Conservation (phyloP, 441 rosid species). For the Oxalis stricta region DNA sequence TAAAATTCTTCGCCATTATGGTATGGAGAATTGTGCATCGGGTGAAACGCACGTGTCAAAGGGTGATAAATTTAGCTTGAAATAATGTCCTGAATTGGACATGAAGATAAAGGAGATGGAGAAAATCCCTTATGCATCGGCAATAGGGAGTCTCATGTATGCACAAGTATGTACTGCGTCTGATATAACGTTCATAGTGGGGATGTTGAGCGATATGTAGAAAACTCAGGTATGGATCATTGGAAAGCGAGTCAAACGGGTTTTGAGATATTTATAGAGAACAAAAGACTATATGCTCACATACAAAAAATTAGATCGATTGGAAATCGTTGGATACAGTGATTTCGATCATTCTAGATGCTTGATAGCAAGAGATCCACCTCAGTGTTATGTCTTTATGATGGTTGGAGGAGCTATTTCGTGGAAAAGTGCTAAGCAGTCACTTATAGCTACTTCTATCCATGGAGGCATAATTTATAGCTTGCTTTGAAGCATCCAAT, state of each 20-base stretch:
- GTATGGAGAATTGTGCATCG: not conserved
- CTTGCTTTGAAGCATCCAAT: not conserved
- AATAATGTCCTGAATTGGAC: not conserved
- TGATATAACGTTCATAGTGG: not conserved
- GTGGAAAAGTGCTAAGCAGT: not conserved
- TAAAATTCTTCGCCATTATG: not conserved
- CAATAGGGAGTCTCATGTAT: not conserved
- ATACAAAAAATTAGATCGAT: not conserved
- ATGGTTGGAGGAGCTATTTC: not conserved
- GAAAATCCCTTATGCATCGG: not conserved
- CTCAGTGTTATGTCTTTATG: not conserved
- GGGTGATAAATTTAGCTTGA: not conserved
- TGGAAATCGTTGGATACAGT: not conserved
- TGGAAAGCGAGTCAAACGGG: not conserved
- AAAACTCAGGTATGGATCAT: not conserved
- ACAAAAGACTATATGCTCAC: not conserved
- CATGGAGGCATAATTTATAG: not conserved
- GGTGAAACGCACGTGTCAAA: not conserved
- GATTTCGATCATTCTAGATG: not conserved
- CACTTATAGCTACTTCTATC: not conserved
- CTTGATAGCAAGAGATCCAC: no score
- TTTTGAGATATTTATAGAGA: not conserved
- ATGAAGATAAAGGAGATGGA: not conserved
- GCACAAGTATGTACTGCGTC: not conserved
- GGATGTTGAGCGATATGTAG: not conserved